Evolutionary conservation across 495 filamentous ascomycete genomes (phyloP).

Genomic region (Hypoxylon rickii): DNA sequence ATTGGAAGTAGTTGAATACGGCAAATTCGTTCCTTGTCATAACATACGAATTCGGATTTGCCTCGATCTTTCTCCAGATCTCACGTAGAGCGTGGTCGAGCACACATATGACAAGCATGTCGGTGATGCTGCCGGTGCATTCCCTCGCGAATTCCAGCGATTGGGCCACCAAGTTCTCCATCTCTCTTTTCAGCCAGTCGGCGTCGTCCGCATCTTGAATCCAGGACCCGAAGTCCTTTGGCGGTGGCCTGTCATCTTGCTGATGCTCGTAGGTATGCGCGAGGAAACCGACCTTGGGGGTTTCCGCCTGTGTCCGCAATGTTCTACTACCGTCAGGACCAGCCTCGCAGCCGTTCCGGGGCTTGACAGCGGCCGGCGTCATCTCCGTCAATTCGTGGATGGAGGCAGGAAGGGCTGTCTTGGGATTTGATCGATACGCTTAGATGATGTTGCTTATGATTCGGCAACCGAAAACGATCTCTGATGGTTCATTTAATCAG

Average conservation of each 20-base stretch:
- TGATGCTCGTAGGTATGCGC: no score
- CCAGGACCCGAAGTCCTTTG: no score
- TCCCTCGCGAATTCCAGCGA: constrained; percentile 73
- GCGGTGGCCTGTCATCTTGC: no score
- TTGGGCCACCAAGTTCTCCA: constrained; percentile 39
- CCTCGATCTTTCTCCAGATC: constrained; percentile 66
- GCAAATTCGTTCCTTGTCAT: constrained; percentile 73
- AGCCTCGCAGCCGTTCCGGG: neutral
- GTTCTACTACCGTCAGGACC: neutral
- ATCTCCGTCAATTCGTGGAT: neutral
- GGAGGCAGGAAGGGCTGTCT: no score
- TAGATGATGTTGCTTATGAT: no score
- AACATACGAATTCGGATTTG: constrained; percentile 64
- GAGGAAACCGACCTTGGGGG: no score
- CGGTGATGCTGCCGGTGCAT: constrained; percentile 59
- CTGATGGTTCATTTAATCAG: no score
- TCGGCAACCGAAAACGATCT: no score
- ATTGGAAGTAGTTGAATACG: constrained; percentile 76
- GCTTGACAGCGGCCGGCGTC: neutral
- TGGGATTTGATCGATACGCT: no score
- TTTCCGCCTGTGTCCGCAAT: neutral
- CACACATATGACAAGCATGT: constrained; percentile 54
- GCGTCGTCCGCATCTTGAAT: no score
- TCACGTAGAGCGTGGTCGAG: constrained; percentile 61
- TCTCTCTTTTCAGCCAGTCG: no score